A percentile compares a stretch with the other conserved stretches of the same genome.
Conservation (phyloP, 805 yeast genomes). For the Saturnispora silvae region DNA sequence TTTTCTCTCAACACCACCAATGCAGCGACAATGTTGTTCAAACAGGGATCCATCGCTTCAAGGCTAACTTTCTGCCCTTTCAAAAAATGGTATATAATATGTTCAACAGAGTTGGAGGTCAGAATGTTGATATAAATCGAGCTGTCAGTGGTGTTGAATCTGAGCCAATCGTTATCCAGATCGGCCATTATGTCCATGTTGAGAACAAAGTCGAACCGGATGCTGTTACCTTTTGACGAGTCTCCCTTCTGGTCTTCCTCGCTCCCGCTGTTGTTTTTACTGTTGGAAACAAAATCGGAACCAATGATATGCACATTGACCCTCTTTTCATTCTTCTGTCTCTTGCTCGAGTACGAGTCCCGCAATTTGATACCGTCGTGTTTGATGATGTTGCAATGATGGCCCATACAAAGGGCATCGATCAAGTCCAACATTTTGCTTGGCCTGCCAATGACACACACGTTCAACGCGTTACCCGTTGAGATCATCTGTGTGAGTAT, state of each 20-base stretch:
- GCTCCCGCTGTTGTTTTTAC: neutral
- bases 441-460: conserved; percentile 63
- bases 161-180: conserved; percentile 14
- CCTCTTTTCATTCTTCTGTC: conserved; percentile 16
- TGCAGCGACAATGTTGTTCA: conserved; percentile 69
- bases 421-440: conserved; percentile 61
- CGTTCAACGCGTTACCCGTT: conserved; percentile 28
- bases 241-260: neutral
- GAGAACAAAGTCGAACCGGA: conserved; percentile 20
- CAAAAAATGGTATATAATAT: conserved; percentile 35
- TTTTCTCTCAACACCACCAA: conserved; percentile 71
- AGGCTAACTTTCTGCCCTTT: conserved; percentile 16
- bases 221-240: neutral
- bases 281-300: conserved; percentile 13
- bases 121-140: conserved; percentile 50
- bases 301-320: conserved; percentile 32
- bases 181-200: conserved; percentile 26
- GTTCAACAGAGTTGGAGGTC: conserved; percentile 77
- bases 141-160: conserved; percentile 10
- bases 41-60: conserved; percentile 25
- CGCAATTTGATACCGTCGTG: conserved; percentile 55
- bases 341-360: conserved; percentile 26
- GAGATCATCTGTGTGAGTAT: conserved; percentile 38
- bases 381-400: conserved; percentile 43
- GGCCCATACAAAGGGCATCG: conserved; percentile 62